These are phyloP conservation scores for Yarrowia sp. DNA, from an alignment of 805 yeast species.

Conservation along the genomic window DNA sequence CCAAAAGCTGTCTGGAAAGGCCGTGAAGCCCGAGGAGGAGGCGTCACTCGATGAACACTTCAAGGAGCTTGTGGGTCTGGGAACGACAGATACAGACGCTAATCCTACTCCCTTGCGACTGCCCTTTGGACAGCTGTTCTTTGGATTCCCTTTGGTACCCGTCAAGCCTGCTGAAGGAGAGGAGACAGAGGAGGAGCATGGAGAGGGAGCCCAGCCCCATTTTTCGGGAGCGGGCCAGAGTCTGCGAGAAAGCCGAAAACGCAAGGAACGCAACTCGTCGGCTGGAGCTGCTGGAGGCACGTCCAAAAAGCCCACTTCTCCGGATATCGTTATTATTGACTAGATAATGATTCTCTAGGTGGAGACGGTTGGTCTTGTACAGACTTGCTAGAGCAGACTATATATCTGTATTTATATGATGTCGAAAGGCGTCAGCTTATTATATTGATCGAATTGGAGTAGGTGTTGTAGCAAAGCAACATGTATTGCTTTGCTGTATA, in stretches of 20 bases:
- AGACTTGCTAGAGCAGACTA: background rate
- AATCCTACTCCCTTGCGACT: constrained; percentile 65
- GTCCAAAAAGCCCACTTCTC: constrained; percentile 59
- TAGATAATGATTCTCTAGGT: constrained; percentile 33
- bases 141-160: constrained; percentile 79
- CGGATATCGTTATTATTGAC: constrained; percentile 80
- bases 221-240: constrained; percentile 74
- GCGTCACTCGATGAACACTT: constrained; percentile 26
- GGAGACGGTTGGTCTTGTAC: too few species aligned
- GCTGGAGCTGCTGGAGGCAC: constrained; percentile 42
- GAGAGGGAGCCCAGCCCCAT: constrained; percentile 33
- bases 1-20: constrained; percentile 57
- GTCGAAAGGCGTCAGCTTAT: background rate
- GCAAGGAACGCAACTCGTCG: constrained; percentile 51
- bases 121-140: constrained; percentile 84
- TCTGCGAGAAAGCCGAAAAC: constrained; percentile 64
- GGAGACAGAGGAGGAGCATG: constrained; percentile 37
- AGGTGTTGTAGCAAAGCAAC: background rate
- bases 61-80: constrained; percentile 24
- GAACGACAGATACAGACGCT: constrained; percentile 25
- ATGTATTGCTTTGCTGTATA: too few species aligned
- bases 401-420: constrained; percentile 15
- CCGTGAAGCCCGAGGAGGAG: constrained; percentile 17
- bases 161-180: constrained; percentile 43
- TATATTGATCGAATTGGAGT: background rate